phyloP scores from a whole-genome alignment of 805 yeast genomes.

The Ogataea neopini region DNA sequence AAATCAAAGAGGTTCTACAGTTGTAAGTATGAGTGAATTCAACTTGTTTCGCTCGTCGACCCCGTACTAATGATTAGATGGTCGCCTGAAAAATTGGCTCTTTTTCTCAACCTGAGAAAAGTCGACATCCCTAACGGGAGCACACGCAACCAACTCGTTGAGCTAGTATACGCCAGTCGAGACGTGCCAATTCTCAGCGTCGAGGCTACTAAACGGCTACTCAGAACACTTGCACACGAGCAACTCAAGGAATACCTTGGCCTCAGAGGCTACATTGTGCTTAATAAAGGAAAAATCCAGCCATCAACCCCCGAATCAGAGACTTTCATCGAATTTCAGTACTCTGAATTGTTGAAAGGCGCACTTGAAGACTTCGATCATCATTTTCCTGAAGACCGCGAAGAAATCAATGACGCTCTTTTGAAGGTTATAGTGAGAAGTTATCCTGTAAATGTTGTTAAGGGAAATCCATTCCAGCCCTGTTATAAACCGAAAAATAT shows the following conservation, averaged over 20 bases:
- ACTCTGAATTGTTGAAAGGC: neutral
- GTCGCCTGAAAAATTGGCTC: conserved; percentile 3
- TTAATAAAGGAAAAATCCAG: conserved; percentile 5
- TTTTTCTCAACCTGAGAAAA: neutral
- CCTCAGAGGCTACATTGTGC: conserved; percentile 2
- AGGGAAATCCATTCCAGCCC: neutral
- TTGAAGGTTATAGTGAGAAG: neutral
- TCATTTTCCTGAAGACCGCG: neutral
- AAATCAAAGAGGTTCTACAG: neutral
- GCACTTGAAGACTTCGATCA: conserved; percentile 1
- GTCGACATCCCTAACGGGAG: neutral
- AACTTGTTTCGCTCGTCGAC: neutral
- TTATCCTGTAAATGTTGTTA: neutral
- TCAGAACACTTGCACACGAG: conserved; percentile 1
- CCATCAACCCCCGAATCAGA: conserved; percentile 3
- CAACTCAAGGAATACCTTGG: conserved; percentile 5
- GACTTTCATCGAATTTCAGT: conserved; percentile 5
- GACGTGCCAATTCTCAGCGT: conserved; percentile 2
- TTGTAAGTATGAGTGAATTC: neutral
- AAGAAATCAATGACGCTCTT: conserved; percentile 1
- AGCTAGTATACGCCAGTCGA: neutral
- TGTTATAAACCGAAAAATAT: conserved; percentile 2
- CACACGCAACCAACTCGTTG: neutral
- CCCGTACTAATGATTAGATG: neutral
- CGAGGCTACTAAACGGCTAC: neutral